Evolutionary conservation across 352 stramenopile species (phyloP).

Genomic region (Phytophthora colocasiae): DNA sequence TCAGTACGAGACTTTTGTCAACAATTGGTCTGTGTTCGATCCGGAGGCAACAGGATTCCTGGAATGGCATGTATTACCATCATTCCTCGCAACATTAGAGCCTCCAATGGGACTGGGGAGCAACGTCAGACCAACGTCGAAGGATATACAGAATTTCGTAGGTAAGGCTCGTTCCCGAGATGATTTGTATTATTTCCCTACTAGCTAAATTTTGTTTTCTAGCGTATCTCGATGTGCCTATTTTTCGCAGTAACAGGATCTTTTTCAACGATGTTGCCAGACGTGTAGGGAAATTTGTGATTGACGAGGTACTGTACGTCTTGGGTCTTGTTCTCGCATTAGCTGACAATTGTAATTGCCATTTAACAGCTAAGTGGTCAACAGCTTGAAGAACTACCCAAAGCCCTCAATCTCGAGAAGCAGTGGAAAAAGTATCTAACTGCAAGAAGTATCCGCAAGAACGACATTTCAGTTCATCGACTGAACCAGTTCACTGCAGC

Average conservation of each 20-base stretch:
- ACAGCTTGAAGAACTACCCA: conserved; percentile 53
- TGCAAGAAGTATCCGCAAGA: conserved; percentile 59
- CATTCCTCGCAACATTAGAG: conserved; percentile 68
- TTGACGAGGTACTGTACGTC: conserved; percentile 47
- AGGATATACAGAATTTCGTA: conserved; percentile 55
- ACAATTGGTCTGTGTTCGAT: conserved; percentile 82
- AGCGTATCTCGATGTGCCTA: conserved; percentile 60
- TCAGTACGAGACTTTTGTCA: conserved; percentile 84
- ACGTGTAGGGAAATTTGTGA: conserved; percentile 63
- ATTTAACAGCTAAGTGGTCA: conserved; percentile 51
- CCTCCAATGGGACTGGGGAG: conserved; percentile 75
- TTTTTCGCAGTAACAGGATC: conserved; percentile 68
- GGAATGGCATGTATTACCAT: conserved; percentile 66
- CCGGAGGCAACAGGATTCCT: conserved; percentile 87
- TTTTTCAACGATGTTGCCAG: conserved; percentile 74
- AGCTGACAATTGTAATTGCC: neutral
- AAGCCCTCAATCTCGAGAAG: conserved; percentile 63
- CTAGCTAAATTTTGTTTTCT: neutral
- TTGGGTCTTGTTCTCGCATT: too few relatives aligned
- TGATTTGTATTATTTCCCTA: neutral
- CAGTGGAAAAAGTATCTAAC: conserved; percentile 63
- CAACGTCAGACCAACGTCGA: conserved; percentile 40
- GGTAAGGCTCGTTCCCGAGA: conserved; percentile 42
- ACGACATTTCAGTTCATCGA: conserved; percentile 54
- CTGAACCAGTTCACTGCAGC: conserved; percentile 66